Conservation (phyloP, 495 filamentous ascomycete species). For the Penicillium paxilli region DNA sequence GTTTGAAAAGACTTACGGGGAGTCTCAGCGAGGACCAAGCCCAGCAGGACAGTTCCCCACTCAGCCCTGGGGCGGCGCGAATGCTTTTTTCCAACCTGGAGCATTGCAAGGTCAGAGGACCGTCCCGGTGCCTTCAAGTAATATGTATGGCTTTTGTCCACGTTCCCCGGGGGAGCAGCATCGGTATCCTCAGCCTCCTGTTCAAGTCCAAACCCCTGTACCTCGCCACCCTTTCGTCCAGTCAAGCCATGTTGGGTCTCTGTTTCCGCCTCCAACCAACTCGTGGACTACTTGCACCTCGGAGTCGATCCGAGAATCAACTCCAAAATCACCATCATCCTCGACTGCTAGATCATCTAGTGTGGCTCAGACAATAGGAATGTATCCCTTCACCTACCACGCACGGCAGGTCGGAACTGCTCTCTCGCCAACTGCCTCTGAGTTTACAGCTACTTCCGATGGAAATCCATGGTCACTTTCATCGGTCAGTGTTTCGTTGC, state of each 20-base stretch:
- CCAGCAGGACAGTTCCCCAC: constrained; percentile 26
- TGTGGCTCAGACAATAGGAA: constrained; percentile 45
- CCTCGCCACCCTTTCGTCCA: constrained; percentile 41
- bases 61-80: constrained; percentile 33
- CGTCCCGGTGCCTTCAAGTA: constrained; percentile 39
- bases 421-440: constrained; percentile 80
- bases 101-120: constrained; percentile 37
- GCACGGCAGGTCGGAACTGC: constrained; percentile 74
- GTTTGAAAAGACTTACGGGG: constrained; percentile 32
- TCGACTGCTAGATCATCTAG: constrained; percentile 37
- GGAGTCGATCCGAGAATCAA: constrained; percentile 19
- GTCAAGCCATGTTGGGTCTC: constrained; percentile 37
- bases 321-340: constrained; percentile 21
- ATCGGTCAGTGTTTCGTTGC: constrained; percentile 37
- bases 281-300: constrained; percentile 38
- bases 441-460: constrained; percentile 62
- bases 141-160: constrained; percentile 31
- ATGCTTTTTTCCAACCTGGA: constrained; percentile 19
- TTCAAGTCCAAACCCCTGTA: constrained; percentile 14
- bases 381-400: constrained; percentile 61
- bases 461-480: constrained; percentile 48
- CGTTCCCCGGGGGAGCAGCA: constrained; percentile 31
- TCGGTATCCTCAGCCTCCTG: constrained; percentile 32
- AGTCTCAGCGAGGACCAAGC: constrained; percentile 22
- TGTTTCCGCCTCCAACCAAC: constrained; percentile 29